Evolutionary conservation across 257 asterid genomes (phyloP).

Genomic region (Hygrophila difformis): DNA sequence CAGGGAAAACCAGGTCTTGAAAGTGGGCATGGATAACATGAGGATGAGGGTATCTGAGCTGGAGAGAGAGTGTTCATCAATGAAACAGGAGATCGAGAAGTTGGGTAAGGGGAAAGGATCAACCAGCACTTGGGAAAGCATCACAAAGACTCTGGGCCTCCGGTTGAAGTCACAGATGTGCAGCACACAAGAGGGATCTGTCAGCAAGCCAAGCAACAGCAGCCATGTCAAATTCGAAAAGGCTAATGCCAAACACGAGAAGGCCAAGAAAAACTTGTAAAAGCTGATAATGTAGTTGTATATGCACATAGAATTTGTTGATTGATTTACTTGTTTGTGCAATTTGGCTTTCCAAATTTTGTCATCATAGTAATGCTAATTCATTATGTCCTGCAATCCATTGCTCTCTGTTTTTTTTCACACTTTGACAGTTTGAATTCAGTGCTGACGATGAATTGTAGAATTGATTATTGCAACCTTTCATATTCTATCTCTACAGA

Average conservation of each 20-base stretch:
- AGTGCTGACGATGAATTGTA: too few species aligned
- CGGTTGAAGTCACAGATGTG: slow-evolving; percentile 87
- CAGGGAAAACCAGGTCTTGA: slow-evolving; percentile 91
- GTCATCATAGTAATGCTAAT: too few species aligned
- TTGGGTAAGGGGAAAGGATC: slow-evolving; percentile 56
- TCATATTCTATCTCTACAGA: too few species aligned
- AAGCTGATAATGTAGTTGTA: slow-evolving; percentile 33
- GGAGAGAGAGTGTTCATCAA: slow-evolving; percentile 81
- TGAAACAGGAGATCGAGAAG: slow-evolving; percentile 83
- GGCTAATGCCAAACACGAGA: slow-evolving; percentile 38
- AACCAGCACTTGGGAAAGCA: slow-evolving; percentile 53
- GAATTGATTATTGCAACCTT: too few species aligned
- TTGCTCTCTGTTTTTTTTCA: too few species aligned
- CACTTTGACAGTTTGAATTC: too few species aligned
- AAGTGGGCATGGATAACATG: slow-evolving; percentile 97
- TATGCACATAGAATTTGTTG: slow-evolving; percentile 14
- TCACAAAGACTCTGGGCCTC: slow-evolving; percentile 79
- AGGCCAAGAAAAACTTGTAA: slow-evolving; percentile 49
- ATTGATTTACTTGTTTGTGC: slow-evolving; percentile 1
- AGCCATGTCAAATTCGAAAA: slow-evolving; percentile 31
- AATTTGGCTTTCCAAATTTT: too few species aligned
- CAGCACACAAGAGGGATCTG: slow-evolving; percentile 92
- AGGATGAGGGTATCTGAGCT: slow-evolving; percentile 83
- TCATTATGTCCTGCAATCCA: too few species aligned
- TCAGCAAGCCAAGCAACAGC: slow-evolving; percentile 54